These are phyloP conservation scores for Gaultheria prostrata DNA, from an alignment of 148 eudicot genomes.

Conservation along the genomic window DNA sequence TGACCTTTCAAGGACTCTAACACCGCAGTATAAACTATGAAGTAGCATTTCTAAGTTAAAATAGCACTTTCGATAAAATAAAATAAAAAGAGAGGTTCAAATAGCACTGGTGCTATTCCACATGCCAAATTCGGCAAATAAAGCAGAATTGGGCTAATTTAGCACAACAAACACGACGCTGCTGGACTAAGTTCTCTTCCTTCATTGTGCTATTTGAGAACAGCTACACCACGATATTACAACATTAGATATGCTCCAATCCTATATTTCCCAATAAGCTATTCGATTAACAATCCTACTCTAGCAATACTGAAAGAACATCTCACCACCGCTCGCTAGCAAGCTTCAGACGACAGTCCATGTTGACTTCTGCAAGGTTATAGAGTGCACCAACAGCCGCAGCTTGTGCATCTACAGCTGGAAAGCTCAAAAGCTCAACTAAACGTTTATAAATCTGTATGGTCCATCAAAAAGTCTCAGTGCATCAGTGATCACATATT, in stretches of 20 bases:
- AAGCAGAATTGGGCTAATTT: not conserved
- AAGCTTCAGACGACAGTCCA: constrained; percentile 86
- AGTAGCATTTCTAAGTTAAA: not conserved
- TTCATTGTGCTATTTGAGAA: not conserved
- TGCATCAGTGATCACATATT: not conserved
- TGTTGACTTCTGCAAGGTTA: constrained; percentile 86
- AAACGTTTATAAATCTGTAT: constrained; percentile 80
- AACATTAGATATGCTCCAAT: not conserved
- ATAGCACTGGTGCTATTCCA: not conserved
- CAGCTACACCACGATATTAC: not conserved
- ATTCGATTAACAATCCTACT: not conserved
- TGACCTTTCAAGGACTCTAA: not conserved
- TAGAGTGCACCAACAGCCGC: constrained; percentile 93
- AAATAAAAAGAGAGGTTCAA: no score
- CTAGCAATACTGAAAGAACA: not conserved
- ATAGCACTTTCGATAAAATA: no score
- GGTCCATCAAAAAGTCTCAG: not conserved
- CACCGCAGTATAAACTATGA: not conserved
- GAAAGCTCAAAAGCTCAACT: constrained; percentile 77
- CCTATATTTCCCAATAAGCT: not conserved
- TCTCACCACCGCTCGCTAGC: constrained; percentile 84
- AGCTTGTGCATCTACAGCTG: constrained; percentile 78
- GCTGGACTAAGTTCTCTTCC: not conserved
- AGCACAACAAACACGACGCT: not conserved
- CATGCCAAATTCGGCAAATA: not conserved